Conservation (phyloP, 306 rosid species). For the Begonia loranthoides region DNA sequence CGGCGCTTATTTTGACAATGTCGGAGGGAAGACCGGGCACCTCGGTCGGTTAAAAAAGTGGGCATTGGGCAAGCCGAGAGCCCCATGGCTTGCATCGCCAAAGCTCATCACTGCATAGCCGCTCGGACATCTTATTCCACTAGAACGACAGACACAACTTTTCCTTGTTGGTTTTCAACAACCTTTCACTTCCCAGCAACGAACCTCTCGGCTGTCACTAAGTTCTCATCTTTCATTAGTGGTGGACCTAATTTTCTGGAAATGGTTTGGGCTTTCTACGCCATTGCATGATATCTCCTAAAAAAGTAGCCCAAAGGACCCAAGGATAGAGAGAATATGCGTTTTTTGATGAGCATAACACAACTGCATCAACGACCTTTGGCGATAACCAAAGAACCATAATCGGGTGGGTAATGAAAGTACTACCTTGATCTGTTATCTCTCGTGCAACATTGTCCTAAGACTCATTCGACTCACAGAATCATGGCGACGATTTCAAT, state of each 20-base stretch:
- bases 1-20: slow-evolving; percentile 37
- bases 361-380: not conserved
- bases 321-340: not conserved
- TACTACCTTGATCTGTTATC: not conserved
- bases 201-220: too few relatives aligned
- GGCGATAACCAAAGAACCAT: not conserved
- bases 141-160: not conserved
- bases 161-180: slow-evolving; percentile 1
- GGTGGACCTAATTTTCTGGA: too few relatives aligned
- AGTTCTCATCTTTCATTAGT: too few relatives aligned
- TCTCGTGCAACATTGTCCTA: not conserved
- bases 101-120: slow-evolving; percentile 57
- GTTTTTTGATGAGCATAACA: not conserved
- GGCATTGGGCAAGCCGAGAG: slow-evolving; percentile 58
- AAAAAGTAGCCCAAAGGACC: not conserved
- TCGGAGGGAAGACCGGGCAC: slow-evolving; percentile 48
- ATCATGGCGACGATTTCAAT: slow-evolving; percentile 7
- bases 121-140: slow-evolving; percentile 34
- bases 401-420: not conserved
- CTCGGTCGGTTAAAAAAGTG: slow-evolving; percentile 60
- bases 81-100: slow-evolving; percentile 80
- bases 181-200: slow-evolving; percentile 1
- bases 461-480: slow-evolving; percentile 1
- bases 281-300: too few relatives aligned
- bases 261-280: too few relatives aligned